A percentile compares a stretch with the other conserved stretches of the same genome.
These are phyloP conservation scores for Cyphellophora attinorum DNA, from an alignment of 2,329 filamentous ascomycete species.

Conservation along the genomic window DNA sequence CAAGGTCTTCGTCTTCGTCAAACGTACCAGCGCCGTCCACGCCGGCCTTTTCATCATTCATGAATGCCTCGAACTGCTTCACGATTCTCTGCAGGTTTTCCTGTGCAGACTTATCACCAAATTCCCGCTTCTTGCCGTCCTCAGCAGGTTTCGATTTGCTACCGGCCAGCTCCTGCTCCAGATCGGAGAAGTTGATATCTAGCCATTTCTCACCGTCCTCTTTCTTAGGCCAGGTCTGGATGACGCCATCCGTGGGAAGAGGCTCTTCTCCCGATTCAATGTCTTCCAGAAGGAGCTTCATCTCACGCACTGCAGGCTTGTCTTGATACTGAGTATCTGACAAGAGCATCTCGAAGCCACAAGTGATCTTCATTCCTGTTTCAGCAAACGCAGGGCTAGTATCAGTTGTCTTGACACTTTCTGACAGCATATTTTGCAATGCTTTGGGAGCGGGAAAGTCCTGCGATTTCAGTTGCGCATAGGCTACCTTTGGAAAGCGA, in stretches of 20 bases:
- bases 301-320: constrained; percentile 61
- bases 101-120: constrained; percentile 36
- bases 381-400: constrained; percentile 44
- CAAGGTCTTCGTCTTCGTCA: constrained; percentile 39
- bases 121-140: constrained; percentile 20
- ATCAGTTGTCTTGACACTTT: too few species aligned
- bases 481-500: constrained; percentile 79
- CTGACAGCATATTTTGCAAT: constrained; percentile 39
- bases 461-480: constrained; percentile 82
- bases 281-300: constrained; percentile 67
- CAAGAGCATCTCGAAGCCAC: constrained; percentile 83
- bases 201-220: constrained; percentile 87
- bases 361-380: constrained; percentile 79
- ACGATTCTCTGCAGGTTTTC: constrained; percentile 78
- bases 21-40: constrained; percentile 64
- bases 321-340: constrained; percentile 58
- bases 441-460: constrained; percentile 59
- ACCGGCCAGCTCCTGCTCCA: constrained; percentile 67
- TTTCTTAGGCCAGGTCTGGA: constrained; percentile 57
- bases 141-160: constrained; percentile 32
- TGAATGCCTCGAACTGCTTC: constrained; percentile 80
- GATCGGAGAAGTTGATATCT: constrained; percentile 81
- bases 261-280: constrained; percentile 59
- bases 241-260: constrained; percentile 66
- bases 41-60: constrained; percentile 77